A percentile compares a stretch with the other conserved stretches of the same genome.
Conservation (phyloP, 2,329 filamentous ascomycete species). For the Cytospora chrysosperma region DNA sequence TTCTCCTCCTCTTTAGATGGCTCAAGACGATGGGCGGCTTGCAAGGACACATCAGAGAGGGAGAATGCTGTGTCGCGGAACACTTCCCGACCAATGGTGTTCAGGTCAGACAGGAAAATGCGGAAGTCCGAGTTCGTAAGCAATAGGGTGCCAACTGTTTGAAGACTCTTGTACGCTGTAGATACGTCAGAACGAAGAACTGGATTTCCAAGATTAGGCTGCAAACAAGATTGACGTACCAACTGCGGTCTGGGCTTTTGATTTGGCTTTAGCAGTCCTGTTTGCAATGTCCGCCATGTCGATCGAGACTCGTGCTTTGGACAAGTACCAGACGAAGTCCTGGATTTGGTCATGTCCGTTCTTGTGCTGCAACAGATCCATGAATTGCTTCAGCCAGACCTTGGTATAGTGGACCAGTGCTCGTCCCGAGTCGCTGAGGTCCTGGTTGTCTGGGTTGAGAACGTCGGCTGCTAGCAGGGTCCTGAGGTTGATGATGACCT, state of each 20-base stretch:
- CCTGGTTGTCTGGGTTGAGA: conserved; percentile 70
- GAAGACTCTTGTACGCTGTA: conserved; percentile 74
- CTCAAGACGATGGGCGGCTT: conserved; percentile 71
- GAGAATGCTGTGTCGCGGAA: conserved; percentile 84
- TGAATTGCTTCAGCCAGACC: conserved; percentile 74
- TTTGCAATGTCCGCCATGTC: conserved; percentile 63
- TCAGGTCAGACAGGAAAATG: conserved; percentile 77
- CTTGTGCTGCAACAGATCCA: conserved; percentile 79
- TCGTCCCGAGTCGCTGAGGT: conserved; percentile 75
- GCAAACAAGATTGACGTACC: conserved; percentile 45
- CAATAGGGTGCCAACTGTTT: conserved; percentile 79
- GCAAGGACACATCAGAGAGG: conserved; percentile 70
- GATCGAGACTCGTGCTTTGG: conserved; percentile 69
- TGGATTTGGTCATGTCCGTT: conserved; percentile 84
- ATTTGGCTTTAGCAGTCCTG: conserved; percentile 61
- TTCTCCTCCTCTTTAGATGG: conserved; percentile 62
- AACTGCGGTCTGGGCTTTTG: conserved; percentile 69
- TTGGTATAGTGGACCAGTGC: conserved; percentile 70
- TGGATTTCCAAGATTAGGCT: neutral
- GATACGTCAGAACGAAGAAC: conserved; percentile 25
- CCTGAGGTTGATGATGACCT: conserved; percentile 75
- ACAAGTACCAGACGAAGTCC: conserved; percentile 84
- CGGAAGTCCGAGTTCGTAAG: conserved; percentile 90
- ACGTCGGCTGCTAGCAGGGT: conserved; percentile 75
- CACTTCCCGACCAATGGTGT: conserved; percentile 76